Percentiles rank a stretch among this genome's conserved stretches.
Conservation (phyloP, 352 stramenopile species). For the Phytophthora sp. region DNA sequence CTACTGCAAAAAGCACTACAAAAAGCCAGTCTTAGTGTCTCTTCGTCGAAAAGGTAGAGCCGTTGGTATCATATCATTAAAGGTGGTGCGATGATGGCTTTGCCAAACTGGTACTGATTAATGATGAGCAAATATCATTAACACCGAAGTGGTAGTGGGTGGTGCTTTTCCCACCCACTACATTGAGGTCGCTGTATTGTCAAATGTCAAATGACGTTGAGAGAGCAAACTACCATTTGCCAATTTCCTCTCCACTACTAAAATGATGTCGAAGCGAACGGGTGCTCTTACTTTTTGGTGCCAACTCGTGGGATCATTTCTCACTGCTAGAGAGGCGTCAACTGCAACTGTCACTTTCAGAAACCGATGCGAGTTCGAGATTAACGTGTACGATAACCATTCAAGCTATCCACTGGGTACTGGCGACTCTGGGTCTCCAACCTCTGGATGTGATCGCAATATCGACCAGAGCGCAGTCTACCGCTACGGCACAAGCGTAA, state of each 20-base stretch:
- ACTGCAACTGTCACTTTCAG: slow-evolving; percentile 23
- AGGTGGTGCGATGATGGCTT: no score
- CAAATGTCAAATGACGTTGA: no score
- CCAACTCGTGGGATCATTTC: not conserved
- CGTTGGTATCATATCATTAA: slow-evolving; percentile 1
- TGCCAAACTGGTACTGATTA: no score
- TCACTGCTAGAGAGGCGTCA: not conserved
- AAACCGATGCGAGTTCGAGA: slow-evolving; percentile 31
- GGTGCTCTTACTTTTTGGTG: slow-evolving; percentile 13
- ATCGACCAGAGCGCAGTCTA: slow-evolving; percentile 30
- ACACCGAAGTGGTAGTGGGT: not conserved
- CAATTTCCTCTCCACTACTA: slow-evolving; percentile 1
- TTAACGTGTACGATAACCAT: slow-evolving; percentile 26
- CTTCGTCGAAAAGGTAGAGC: slow-evolving; percentile 23
- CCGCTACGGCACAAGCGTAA: slow-evolving; percentile 14
- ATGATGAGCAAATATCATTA: no score
- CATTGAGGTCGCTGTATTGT: no score
- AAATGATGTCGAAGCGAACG: slow-evolving; percentile 16
- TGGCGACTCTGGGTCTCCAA: not conserved
- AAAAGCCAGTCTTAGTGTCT: slow-evolving; percentile 56
- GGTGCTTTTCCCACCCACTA: not conserved
- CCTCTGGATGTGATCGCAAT: slow-evolving; percentile 9
- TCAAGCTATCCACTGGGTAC: slow-evolving; percentile 15
- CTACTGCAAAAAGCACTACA: slow-evolving; percentile 57
- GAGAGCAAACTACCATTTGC: not conserved